phyloP scores from a whole-genome alignment of 2,329 filamentous ascomycete genomes.

The Ophidiomyces ophidiicola region DNA sequence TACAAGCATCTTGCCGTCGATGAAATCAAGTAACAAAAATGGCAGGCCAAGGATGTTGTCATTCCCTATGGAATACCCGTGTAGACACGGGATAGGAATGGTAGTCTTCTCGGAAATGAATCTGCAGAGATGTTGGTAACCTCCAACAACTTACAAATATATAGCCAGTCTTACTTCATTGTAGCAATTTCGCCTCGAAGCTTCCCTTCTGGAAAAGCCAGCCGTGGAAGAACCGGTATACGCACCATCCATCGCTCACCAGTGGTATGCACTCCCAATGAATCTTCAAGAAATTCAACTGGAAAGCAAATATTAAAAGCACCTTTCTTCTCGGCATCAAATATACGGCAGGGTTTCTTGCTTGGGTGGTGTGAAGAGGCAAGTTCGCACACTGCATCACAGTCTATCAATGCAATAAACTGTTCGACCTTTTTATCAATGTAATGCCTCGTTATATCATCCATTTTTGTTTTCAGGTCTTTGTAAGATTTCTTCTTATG shows the following conservation, averaged over 20 bases:
- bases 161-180: conserved; percentile 5
- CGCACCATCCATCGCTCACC: conserved; percentile 6
- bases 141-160: background rate
- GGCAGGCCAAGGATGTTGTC: conserved; percentile 10
- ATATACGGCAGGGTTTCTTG: conserved; percentile 1
- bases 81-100: conserved; percentile 16
- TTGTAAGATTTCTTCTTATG: too few species aligned
- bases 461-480: too few species aligned
- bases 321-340: conserved; percentile 3
- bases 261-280: background rate
- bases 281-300: conserved; percentile 2
- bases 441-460: conserved; percentile 2
- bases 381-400: background rate
- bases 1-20: conserved; percentile 8
- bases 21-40: conserved; percentile 4
- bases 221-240: conserved; percentile 11
- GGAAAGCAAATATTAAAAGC: conserved; percentile 10
- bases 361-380: conserved; percentile 4
- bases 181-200: conserved; percentile 10
- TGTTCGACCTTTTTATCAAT: background rate
- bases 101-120: conserved; percentile 16
- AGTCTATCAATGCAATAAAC: conserved; percentile 1
- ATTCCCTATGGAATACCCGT: conserved; percentile 7
- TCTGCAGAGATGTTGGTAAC: background rate
- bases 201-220: conserved; percentile 11